These are phyloP conservation scores for Leishmania lainsoni DNA, from an alignment of 208 protist species.

Conservation along the genomic window DNA sequence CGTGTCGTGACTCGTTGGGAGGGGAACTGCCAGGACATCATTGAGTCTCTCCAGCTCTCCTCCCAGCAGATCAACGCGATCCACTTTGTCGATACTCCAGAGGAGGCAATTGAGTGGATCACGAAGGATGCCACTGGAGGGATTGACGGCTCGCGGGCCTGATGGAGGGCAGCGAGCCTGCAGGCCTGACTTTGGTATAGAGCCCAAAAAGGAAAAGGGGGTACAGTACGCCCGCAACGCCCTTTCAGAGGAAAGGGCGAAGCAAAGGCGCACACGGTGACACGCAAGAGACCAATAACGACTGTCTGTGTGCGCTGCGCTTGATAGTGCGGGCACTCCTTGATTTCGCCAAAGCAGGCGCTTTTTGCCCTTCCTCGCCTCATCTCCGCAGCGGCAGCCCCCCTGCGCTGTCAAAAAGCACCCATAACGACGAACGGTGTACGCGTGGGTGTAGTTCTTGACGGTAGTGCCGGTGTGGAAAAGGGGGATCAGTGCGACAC, in stretches of 20 bases:
- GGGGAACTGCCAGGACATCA: conserved; percentile 44
- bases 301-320: not conserved
- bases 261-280: not conserved
- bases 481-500: not conserved
- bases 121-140: conserved; percentile 33
- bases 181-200: not conserved
- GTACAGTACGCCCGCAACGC: not conserved
- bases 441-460: not conserved
- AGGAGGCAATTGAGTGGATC: conserved; percentile 57
- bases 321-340: not conserved
- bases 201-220: not conserved
- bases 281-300: not conserved
- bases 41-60: conserved; percentile 37
- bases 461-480: not conserved
- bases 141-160: conserved; percentile 3
- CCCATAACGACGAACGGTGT: not conserved
- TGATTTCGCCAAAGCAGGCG: not conserved
- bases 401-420: not conserved
- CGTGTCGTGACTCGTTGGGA: conserved; percentile 81
- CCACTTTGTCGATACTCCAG: conserved; percentile 65
- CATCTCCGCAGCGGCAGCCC: not conserved
- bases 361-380: not conserved
- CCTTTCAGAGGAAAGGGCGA: not conserved
- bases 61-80: conserved; percentile 35
- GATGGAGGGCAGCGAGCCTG: not conserved